Percentiles rank a stretch among this genome's conserved stretches.
These are phyloP conservation scores for Combretum micranthum DNA, from an alignment of 345 rosid species.

Conservation along the genomic window DNA sequence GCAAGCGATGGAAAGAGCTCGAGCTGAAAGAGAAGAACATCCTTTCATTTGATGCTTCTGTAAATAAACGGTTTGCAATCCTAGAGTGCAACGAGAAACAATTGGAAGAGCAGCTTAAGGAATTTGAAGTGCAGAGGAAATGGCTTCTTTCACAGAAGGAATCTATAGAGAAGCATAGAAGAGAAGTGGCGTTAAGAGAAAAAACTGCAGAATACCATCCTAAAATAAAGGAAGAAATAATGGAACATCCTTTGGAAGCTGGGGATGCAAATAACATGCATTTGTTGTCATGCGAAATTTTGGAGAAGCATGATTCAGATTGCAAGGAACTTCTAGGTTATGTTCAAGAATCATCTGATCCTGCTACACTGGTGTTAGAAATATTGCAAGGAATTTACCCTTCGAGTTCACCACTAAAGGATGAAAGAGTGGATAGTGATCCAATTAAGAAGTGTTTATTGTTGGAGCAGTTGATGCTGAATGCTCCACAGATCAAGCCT, in stretches of 20 bases:
- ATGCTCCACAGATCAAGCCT: constrained; percentile 17
- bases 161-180: too few relatives aligned
- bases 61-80: neutral
- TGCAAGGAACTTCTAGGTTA: constrained; percentile 15
- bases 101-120: constrained; percentile 9
- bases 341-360: constrained; percentile 25
- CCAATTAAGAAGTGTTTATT: constrained; percentile 29
- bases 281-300: constrained; percentile 26
- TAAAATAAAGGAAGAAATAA: neutral
- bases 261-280: constrained; percentile 29
- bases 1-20: neutral
- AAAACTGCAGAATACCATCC: neutral
- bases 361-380: constrained; percentile 44
- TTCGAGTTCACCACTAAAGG: constrained; percentile 11
- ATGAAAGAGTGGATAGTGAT: constrained; percentile 12
- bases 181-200: constrained; percentile 2
- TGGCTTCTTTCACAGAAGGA: neutral
- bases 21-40: constrained; percentile 17
- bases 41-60: constrained; percentile 3
- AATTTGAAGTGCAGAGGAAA: constrained; percentile 12
- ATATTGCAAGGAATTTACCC: constrained; percentile 34
- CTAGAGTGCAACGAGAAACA: constrained; percentile 18
- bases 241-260: neutral
- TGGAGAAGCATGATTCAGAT: constrained; percentile 19
- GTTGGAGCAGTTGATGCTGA: constrained; percentile 30